These are phyloP conservation scores for Boletus edulis DNA, from an alignment of 768 basidiomycete species.

Conservation along the genomic window DNA sequence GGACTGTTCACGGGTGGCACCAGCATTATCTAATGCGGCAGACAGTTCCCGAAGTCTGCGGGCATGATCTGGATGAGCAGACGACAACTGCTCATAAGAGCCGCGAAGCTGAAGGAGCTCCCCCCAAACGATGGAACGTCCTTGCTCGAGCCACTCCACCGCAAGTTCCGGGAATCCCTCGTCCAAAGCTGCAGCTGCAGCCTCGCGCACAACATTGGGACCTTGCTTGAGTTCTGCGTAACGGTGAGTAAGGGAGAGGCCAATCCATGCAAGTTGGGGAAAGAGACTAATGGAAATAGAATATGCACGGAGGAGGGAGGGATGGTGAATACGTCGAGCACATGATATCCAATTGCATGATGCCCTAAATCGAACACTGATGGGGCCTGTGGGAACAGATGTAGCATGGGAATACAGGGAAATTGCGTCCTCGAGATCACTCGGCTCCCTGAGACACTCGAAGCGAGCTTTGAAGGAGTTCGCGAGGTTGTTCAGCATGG, in stretches of 20 bases:
- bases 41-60: too few relatives aligned
- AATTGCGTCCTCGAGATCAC: background rate
- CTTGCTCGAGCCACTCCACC: constrained; percentile 16
- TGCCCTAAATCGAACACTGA: constrained; percentile 4
- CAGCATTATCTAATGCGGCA: too few relatives aligned
- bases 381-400: too few relatives aligned
- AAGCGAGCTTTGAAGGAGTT: too few relatives aligned
- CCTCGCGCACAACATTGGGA: constrained; percentile 19
- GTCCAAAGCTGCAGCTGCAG: constrained; percentile 21
- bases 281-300: constrained; percentile 16
- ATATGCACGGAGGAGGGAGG: constrained; percentile 18
- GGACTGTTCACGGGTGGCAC: too few relatives aligned
- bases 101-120: constrained; percentile 15
- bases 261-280: constrained; percentile 15
- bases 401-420: background rate
- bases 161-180: background rate
- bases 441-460: too few relatives aligned
- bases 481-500: too few relatives aligned
- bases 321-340: constrained; percentile 1
- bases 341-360: constrained; percentile 1
- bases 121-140: constrained; percentile 17
- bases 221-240: constrained; percentile 8
- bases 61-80: too few relatives aligned
- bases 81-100: constrained; percentile 3
- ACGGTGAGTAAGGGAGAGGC: constrained; percentile 16